phyloP scores from a whole-genome alignment of 352 stramenopile species.

The Phytophthora tentaculata region DNA sequence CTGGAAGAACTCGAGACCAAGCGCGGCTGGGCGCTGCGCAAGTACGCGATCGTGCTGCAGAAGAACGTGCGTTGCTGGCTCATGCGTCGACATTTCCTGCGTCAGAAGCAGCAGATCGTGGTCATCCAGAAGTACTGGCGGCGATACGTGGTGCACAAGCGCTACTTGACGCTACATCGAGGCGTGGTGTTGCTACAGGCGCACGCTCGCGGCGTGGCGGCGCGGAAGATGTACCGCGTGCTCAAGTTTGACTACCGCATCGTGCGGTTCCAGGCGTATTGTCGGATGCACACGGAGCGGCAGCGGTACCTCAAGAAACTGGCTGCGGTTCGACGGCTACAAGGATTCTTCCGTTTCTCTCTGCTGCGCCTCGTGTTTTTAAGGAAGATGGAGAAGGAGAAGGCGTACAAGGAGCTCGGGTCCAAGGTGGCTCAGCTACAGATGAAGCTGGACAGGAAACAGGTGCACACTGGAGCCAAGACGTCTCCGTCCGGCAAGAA shows the following conservation, averaged over 20 bases:
- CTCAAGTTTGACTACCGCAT: constrained; percentile 85
- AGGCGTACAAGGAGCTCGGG: constrained; percentile 74
- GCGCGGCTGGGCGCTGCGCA: constrained; percentile 72
- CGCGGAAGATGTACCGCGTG: constrained; percentile 67
- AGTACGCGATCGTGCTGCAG: constrained; percentile 78
- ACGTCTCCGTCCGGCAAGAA: constrained; percentile 51
- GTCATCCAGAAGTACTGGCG: constrained; percentile 82
- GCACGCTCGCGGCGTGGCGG: constrained; percentile 54
- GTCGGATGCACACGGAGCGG: constrained; percentile 59
- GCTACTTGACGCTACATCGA: constrained; percentile 57
- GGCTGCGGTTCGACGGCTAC: constrained; percentile 56
- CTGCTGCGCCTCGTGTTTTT: constrained; percentile 79
- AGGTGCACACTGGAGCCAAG: constrained; percentile 45
- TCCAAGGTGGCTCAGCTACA: constrained; percentile 78
- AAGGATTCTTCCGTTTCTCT: constrained; percentile 83
- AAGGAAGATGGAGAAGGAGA: constrained; percentile 84
- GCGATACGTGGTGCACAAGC: constrained; percentile 63
- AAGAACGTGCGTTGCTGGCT: constrained; percentile 78
- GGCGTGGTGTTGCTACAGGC: constrained; percentile 70
- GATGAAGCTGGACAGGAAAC: constrained; percentile 72
- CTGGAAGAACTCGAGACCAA: constrained; percentile 82
- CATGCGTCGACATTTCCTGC: constrained; percentile 55
- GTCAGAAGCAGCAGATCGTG: constrained; percentile 51
- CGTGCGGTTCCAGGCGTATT: constrained; percentile 77
- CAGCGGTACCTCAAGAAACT: constrained; percentile 61